A percentile compares a stretch with the other conserved stretches of the same genome.
Evolutionary conservation across 2,329 filamentous ascomycete species (phyloP).

Genomic region (Dactylellina haptotyla): DNA sequence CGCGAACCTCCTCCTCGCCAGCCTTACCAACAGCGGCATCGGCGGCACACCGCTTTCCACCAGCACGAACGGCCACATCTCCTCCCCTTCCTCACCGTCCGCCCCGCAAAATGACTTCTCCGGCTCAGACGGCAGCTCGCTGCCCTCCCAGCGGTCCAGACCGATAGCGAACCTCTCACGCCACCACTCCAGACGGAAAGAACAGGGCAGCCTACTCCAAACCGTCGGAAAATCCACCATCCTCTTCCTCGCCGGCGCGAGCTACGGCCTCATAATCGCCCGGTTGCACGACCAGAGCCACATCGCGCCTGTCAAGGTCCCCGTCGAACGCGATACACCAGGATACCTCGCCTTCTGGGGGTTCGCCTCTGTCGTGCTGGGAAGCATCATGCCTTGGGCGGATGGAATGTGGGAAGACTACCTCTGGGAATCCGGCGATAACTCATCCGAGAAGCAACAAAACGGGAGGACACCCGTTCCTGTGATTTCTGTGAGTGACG

Average conservation of each 20-base stretch:
- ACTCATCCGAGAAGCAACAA: constrained; percentile 54
- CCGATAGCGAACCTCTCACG: constrained; percentile 59
- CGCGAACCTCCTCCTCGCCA: constrained; percentile 62
- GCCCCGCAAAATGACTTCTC: constrained; percentile 21
- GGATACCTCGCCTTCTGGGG: constrained; percentile 84
- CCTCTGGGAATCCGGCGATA: constrained; percentile 62
- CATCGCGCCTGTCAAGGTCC: constrained; percentile 72
- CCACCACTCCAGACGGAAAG: constrained; percentile 51
- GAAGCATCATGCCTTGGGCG: constrained; percentile 83
- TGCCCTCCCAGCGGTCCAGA: constrained; percentile 55
- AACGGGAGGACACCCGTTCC: too few species aligned
- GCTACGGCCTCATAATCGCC: constrained; percentile 83
- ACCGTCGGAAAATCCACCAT: constrained; percentile 70
- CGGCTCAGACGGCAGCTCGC: constrained; percentile 13
- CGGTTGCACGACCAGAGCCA: constrained; percentile 77
- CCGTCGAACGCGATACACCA: constrained; percentile 66
- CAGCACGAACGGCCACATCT: constrained; percentile 9
- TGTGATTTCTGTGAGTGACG: too few species aligned
- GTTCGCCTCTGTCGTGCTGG: constrained; percentile 77
- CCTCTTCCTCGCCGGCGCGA: constrained; percentile 80
- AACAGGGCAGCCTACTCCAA: constrained; percentile 63
- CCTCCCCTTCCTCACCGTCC: background rate
- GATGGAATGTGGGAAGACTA: constrained; percentile 76
- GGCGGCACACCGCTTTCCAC: too few species aligned
- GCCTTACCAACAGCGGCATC: constrained; percentile 61